Percentiles rank a stretch among this genome's conserved stretches.
Conservation (phyloP, 2,329 filamentous ascomycete species). For the Fusarium compactum region DNA sequence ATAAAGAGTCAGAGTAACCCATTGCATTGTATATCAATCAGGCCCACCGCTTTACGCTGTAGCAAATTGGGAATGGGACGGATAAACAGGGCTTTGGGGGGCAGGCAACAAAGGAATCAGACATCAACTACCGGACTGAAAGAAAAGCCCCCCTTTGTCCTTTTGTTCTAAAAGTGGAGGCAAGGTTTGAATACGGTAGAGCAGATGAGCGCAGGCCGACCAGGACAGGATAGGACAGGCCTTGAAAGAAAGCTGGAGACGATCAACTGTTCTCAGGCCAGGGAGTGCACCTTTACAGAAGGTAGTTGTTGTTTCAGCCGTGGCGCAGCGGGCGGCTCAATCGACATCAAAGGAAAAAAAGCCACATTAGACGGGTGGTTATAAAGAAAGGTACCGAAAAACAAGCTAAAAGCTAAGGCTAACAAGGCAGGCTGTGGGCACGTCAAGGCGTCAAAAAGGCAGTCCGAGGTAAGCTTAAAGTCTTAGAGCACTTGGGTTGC, state of each 20-base stretch:
- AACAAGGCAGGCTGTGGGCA: not conserved
- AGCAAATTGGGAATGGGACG: conserved; percentile 17
- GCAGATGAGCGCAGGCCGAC: not conserved
- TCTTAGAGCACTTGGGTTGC: not conserved
- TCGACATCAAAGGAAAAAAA: not conserved
- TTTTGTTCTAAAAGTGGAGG: conserved; percentile 26
- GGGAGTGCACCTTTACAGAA: not conserved
- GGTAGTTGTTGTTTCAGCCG: conserved; percentile 26
- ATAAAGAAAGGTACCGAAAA: not conserved
- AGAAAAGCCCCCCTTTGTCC: conserved; percentile 19
- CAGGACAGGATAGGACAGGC: conserved; percentile 4
- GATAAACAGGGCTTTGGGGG: not conserved
- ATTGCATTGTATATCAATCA: not conserved
- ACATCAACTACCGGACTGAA: conserved; percentile 14
- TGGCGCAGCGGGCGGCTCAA: conserved; percentile 21
- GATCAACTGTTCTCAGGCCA: conserved; percentile 13
- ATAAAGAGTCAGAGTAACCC: not conserved
- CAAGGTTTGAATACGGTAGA: not conserved
- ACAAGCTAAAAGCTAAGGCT: not conserved
- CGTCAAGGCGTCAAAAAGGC: conserved; percentile 4
- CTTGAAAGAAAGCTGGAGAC: not conserved
- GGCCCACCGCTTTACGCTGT: conserved; percentile 4
- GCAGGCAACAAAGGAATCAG: not conserved
- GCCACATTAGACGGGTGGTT: not conserved
- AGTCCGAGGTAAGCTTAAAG: conserved; percentile 6